A percentile compares a stretch with the other conserved stretches of the same genome.
Evolutionary conservation across 192 early-diverging fungal species (phyloP).

Genomic region (Phlyctochytrium bullatum): DNA sequence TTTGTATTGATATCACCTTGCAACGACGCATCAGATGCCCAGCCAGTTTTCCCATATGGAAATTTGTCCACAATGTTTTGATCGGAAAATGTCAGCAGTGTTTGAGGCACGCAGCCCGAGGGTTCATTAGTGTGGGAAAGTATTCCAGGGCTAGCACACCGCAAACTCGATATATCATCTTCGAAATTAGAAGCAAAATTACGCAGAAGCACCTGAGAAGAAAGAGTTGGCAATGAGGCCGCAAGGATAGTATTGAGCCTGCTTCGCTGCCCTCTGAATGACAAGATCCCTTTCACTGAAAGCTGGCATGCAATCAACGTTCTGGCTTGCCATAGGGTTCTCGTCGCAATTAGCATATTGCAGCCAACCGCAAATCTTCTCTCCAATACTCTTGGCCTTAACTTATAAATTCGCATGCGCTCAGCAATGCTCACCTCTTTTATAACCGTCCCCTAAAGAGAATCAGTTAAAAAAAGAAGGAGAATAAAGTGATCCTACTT

Average conservation of each 20-base stretch:
- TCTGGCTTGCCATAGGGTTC: no score
- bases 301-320: no score
- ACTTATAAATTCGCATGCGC: no score
- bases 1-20: constrained; percentile 41
- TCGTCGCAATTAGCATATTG: no score
- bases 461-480: constrained; percentile 2
- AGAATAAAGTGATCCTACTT: no score
- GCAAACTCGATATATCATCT: constrained; percentile 43
- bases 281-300: no score
- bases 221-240: constrained; percentile 97
- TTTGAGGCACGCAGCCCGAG: constrained; percentile 84
- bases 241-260: constrained; percentile 98
- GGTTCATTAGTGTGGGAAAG: constrained; percentile 54
- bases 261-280: no score
- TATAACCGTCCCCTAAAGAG: constrained; percentile 43
- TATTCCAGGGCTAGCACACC: constrained; percentile 29
- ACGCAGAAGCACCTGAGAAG: constrained; percentile 75
- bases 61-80: no score
- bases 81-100: constrained; percentile 73
- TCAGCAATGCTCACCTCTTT: no score
- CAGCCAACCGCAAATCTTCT: no score
- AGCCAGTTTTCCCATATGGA: constrained; percentile 42
- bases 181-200: not conserved
- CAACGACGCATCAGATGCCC: constrained; percentile 31
- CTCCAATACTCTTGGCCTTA: no score